Evolutionary conservation across 495 filamentous ascomycete species (phyloP).

Genomic region (Neurospora sp.): DNA sequence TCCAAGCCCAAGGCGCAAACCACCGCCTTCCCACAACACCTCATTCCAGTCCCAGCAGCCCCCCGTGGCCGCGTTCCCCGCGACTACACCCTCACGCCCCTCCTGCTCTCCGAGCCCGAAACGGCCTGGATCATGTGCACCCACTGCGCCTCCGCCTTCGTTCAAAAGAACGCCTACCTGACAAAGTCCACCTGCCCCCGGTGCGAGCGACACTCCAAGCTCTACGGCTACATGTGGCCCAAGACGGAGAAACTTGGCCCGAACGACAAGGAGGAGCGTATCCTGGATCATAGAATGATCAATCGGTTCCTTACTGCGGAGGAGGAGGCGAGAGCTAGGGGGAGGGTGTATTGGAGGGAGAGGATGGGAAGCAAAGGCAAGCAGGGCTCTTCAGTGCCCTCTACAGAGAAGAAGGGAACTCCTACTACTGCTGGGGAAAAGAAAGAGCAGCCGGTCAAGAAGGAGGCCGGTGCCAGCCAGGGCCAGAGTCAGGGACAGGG

Average conservation of each 20-base stretch:
- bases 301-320: conserved; percentile 59
- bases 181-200: conserved; percentile 77
- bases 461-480: not conserved
- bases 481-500: not conserved
- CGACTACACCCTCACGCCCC: conserved; percentile 66
- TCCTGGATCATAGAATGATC: conserved; percentile 62
- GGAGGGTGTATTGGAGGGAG: conserved; percentile 26
- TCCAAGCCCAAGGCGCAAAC: not conserved
- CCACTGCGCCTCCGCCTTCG: conserved; percentile 69
- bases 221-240: conserved; percentile 93
- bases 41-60: not conserved
- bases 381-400: not conserved
- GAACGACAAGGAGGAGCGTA: conserved; percentile 62
- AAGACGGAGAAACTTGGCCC: conserved; percentile 74
- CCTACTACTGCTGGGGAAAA: not conserved
- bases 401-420: not conserved
- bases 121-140: conserved; percentile 81
- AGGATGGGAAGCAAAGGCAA: not conserved
- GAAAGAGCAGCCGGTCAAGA: not conserved
- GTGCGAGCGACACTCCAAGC: conserved; percentile 89
- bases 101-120: conserved; percentile 60
- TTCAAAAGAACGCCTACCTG: conserved; percentile 78
- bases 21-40: not conserved
- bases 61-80: conserved; percentile 46
- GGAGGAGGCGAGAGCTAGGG: conserved; percentile 51